These are phyloP conservation scores for Metschnikowia reukaufii DNA, from an alignment of 805 yeast species.

Conservation along the genomic window DNA sequence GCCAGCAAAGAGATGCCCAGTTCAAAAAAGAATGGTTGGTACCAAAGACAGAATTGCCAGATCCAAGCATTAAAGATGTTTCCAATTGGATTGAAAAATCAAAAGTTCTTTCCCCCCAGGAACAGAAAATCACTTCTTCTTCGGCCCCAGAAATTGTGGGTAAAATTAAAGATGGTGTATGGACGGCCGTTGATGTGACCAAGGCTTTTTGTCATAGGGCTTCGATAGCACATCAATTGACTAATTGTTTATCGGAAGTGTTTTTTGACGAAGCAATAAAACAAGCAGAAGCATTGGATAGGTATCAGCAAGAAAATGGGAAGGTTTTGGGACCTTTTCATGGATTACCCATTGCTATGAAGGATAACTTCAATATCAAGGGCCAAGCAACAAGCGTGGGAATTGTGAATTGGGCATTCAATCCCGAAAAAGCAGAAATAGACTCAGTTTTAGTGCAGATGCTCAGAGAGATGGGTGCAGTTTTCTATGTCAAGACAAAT, in stretches of 20 bases:
- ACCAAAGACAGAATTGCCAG: slow-evolving; percentile 33
- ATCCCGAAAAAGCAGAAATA: slow-evolving; percentile 32
- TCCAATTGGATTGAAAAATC: slow-evolving; percentile 35
- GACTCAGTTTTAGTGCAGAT: slow-evolving; percentile 42
- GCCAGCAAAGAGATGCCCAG: slow-evolving; percentile 39
- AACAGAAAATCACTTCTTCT: slow-evolving; percentile 41
- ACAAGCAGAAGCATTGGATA: slow-evolving; percentile 27
- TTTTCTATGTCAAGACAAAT: slow-evolving; percentile 54
- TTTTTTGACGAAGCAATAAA: slow-evolving; percentile 30
- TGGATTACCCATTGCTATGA: slow-evolving; percentile 34
- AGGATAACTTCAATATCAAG: slow-evolving; percentile 46
- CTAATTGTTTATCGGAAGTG: slow-evolving; percentile 40
- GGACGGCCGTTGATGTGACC: slow-evolving; percentile 47
- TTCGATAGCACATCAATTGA: slow-evolving; percentile 56
- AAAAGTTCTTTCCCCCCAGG: slow-evolving; percentile 34
- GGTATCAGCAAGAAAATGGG: slow-evolving; percentile 19
- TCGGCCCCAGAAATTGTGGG: slow-evolving; percentile 27
- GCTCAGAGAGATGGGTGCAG: slow-evolving; percentile 49
- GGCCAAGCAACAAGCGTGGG: slow-evolving; percentile 54
- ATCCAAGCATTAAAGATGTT: slow-evolving; percentile 36
- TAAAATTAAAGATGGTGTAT: slow-evolving; percentile 28
- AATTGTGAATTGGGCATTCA: slow-evolving; percentile 42
- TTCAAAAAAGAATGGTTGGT: slow-evolving; percentile 49
- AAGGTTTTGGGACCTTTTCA: slow-evolving; percentile 29
- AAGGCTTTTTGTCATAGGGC: slow-evolving; percentile 60